Evolutionary conservation across 164 flowering plant species (phyloP).

Genomic region (Santalum album): DNA sequence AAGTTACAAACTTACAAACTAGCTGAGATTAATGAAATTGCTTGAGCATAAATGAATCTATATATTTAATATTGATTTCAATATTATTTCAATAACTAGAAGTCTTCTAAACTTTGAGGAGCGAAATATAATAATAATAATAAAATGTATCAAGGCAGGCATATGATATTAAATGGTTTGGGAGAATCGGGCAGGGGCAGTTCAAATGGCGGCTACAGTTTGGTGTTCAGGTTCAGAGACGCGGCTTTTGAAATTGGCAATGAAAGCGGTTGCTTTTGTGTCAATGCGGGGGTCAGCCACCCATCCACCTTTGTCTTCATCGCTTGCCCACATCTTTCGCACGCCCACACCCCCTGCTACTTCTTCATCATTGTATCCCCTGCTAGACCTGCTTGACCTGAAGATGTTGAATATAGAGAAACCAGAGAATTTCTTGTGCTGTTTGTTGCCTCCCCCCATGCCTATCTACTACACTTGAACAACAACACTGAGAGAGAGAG

Average conservation of each 20-base stretch:
- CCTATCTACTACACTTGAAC: not conserved
- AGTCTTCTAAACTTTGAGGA: no score
- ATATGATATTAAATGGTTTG: not conserved
- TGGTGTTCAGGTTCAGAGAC: slow-evolving; percentile 19
- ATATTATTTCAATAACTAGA: no score
- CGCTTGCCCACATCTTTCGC: slow-evolving; percentile 24
- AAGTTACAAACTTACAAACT: no score
- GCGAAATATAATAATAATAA: no score
- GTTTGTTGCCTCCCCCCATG: slow-evolving; percentile 15
- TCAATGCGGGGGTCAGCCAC: slow-evolving; percentile 32
- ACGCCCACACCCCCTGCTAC: slow-evolving; percentile 14
- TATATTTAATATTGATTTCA: no score
- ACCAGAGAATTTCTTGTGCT: slow-evolving; percentile 21
- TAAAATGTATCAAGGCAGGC: not conserved
- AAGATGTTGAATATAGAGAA: slow-evolving; percentile 21
- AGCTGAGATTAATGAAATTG: no score
- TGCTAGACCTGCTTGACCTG: slow-evolving; percentile 13
- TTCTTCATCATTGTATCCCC: slow-evolving; percentile 5
- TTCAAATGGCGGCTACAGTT: not conserved
- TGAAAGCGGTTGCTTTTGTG: slow-evolving; percentile 28
- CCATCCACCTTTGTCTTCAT: slow-evolving; percentile 29
- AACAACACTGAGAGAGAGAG: not conserved
- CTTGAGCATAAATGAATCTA: no score
- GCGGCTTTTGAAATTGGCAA: slow-evolving; percentile 22
- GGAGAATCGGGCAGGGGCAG: not conserved